These are phyloP conservation scores for Penicillium taxi DNA, from an alignment of 495 filamentous ascomycete species.

Conservation along the genomic window DNA sequence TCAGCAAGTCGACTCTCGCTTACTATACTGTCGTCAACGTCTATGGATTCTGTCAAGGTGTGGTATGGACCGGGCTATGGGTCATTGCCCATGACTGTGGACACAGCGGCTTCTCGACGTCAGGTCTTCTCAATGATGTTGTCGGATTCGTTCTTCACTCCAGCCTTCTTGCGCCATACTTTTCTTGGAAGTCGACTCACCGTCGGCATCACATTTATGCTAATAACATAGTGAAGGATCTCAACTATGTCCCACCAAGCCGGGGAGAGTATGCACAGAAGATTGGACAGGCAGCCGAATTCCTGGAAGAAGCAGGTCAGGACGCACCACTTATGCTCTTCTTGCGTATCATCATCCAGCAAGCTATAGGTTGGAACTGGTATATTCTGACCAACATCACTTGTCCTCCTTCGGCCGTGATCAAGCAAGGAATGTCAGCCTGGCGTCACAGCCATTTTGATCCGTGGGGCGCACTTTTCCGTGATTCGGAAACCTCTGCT, in stretches of 20 bases:
- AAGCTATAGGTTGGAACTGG: slow-evolving; percentile 38
- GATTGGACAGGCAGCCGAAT: background rate
- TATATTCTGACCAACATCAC: slow-evolving; percentile 40
- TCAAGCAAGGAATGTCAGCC: slow-evolving; percentile 1
- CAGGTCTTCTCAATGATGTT: slow-evolving; percentile 47
- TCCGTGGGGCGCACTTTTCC: slow-evolving; percentile 25
- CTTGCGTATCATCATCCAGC: slow-evolving; percentile 33
- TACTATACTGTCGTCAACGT: slow-evolving; percentile 32
- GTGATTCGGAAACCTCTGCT: background rate
- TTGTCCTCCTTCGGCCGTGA: background rate
- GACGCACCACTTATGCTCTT: slow-evolving; percentile 38
- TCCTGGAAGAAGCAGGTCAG: slow-evolving; percentile 28
- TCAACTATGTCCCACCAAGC: slow-evolving; percentile 38
- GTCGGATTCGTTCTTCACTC: slow-evolving; percentile 55
- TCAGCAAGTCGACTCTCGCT: slow-evolving; percentile 23
- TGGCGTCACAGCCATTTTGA: background rate
- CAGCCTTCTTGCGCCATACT: slow-evolving; percentile 51
- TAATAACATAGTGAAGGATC: slow-evolving; percentile 41
- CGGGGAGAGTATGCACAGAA: slow-evolving; percentile 24
- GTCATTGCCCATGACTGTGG: slow-evolving; percentile 84
- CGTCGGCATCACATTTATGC: slow-evolving; percentile 52
- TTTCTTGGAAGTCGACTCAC: slow-evolving; percentile 59
- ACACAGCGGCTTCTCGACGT: slow-evolving; percentile 47
- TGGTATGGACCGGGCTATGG: slow-evolving; percentile 75
- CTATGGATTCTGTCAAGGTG: slow-evolving; percentile 68